Evolutionary conservation across 1,284 basidiomycete genomes (phyloP).

Genomic region (Cryptococcus sp.): DNA sequence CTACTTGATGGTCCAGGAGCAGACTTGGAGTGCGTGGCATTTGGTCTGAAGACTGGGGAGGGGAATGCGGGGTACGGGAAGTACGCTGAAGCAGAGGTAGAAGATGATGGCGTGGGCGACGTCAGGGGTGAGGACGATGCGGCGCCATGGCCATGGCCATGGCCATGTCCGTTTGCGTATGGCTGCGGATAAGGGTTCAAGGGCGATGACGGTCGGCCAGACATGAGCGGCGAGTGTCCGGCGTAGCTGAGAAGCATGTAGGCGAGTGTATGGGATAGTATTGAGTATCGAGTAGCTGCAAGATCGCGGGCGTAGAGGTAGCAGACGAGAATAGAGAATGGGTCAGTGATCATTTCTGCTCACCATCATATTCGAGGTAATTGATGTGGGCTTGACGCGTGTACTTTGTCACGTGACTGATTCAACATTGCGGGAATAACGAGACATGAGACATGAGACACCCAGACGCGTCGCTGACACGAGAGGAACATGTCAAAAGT

Average conservation of each 20-base stretch:
- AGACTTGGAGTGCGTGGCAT: neutral
- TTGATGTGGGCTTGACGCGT: neutral
- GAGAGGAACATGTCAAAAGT: slow-evolving; percentile 6
- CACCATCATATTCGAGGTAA: neutral
- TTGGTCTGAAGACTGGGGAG: neutral
- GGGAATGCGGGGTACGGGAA: slow-evolving; percentile 9
- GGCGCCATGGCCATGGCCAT: slow-evolving; percentile 28
- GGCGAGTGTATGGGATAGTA: neutral
- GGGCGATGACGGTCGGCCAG: slow-evolving; percentile 35
- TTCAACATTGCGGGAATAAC: neutral
- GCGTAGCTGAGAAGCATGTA: slow-evolving; percentile 1
- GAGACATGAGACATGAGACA: neutral
- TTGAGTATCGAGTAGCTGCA: neutral
- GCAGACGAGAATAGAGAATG: neutral
- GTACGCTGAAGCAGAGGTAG: slow-evolving; percentile 1
- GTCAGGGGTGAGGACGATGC: slow-evolving; percentile 16
- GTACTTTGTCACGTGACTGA: neutral
- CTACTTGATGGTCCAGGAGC: neutral
- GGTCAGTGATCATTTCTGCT: neutral
- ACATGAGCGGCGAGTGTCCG: slow-evolving; percentile 4
- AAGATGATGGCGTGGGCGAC: slow-evolving; percentile 12
- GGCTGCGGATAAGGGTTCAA: slow-evolving; percentile 34
- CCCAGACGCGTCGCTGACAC: slow-evolving; percentile 1
- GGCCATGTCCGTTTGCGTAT: neutral
- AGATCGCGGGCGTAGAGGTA: neutral